A percentile compares a stretch with the other conserved stretches of the same genome.
Evolutionary conservation across 1,284 basidiomycete species (phyloP).

Genomic region (Bondarzewia mesenterica): DNA sequence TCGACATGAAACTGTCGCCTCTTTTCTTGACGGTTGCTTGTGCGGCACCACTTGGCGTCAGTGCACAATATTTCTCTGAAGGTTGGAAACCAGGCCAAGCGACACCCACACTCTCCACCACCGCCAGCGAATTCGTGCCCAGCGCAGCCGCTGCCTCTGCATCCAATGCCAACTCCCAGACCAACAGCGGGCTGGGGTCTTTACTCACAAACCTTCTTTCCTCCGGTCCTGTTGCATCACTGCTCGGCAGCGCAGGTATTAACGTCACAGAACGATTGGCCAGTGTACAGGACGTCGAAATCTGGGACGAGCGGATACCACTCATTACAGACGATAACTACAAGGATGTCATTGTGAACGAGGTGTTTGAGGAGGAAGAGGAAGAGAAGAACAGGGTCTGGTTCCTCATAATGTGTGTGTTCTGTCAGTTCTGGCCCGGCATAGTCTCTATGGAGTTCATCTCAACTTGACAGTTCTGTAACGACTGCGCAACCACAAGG

Average conservation of each 20-base stretch:
- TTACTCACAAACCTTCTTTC: slow-evolving; percentile 40
- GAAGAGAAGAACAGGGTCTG: slow-evolving; percentile 52
- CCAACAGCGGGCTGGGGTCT: slow-evolving; percentile 7
- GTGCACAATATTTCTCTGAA: slow-evolving; percentile 64
- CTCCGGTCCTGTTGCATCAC: slow-evolving; percentile 38
- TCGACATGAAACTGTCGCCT: slow-evolving; percentile 45
- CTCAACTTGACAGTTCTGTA: slow-evolving; percentile 40
- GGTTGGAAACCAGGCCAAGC: slow-evolving; percentile 73
- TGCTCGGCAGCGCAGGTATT: slow-evolving; percentile 52
- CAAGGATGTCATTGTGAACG: slow-evolving; percentile 57
- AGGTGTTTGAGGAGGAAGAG: slow-evolving; percentile 52
- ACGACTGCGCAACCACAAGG: slow-evolving; percentile 50
- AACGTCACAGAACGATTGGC: slow-evolving; percentile 57
- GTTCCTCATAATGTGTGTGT: slow-evolving; percentile 60
- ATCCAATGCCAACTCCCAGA: slow-evolving; percentile 9
- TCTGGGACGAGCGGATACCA: slow-evolving; percentile 66
- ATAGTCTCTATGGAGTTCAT: neutral
- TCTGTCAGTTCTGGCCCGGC: slow-evolving; percentile 7
- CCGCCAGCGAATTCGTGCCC: slow-evolving; percentile 16
- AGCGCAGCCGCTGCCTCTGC: slow-evolving; percentile 11
- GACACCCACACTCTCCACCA: slow-evolving; percentile 22
- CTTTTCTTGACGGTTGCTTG: slow-evolving; percentile 27
- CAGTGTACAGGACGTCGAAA: slow-evolving; percentile 24
- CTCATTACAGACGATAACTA: slow-evolving; percentile 73
- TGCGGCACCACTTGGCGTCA: slow-evolving; percentile 23